Percentiles rank a stretch among this genome's conserved stretches.
phyloP scores from a whole-genome alignment of 345 rosid species.

The Gossypium anomalum region DNA sequence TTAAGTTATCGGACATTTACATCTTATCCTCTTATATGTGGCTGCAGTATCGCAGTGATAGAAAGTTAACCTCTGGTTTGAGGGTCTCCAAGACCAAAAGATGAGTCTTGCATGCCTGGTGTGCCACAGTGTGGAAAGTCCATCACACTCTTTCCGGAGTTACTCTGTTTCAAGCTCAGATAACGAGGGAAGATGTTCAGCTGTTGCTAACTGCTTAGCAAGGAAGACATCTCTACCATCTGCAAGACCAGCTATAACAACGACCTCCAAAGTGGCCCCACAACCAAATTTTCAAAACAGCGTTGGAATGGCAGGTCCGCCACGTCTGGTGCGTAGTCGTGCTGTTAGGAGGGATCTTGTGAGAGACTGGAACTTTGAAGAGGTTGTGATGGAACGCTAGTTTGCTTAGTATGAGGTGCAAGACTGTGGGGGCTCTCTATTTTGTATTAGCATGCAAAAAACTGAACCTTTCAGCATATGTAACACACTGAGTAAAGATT shows the following conservation, averaged over 20 bases:
- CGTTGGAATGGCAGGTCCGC: constrained; percentile 50
- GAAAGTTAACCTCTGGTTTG: neutral
- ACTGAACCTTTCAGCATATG: constrained; percentile 22
- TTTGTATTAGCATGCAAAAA: constrained; percentile 13
- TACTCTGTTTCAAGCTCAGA: constrained; percentile 92
- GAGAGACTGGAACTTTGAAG: constrained; percentile 93
- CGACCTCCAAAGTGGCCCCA: constrained; percentile 88
- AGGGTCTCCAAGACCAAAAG: constrained; percentile 9
- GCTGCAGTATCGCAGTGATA: neutral
- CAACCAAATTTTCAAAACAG: constrained; percentile 47
- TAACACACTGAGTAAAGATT: constrained; percentile 16
- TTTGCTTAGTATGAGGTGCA: neutral
- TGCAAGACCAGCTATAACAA: constrained; percentile 42
- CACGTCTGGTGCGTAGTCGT: constrained; percentile 76
- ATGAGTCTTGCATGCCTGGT: constrained; percentile 94
- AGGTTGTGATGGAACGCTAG: constrained; percentile 50
- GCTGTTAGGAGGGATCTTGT: constrained; percentile 91
- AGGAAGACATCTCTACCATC: constrained; percentile 61
- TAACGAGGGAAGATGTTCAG: constrained; percentile 77
- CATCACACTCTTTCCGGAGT: constrained; percentile 90
- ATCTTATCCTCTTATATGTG: neutral
- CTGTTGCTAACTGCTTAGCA: constrained; percentile 68
- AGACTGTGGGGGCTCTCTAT: constrained; percentile 2
- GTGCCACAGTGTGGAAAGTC: constrained; percentile 88
- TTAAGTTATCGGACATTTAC: too few species aligned